A percentile compares a stretch with the other conserved stretches of the same genome.
Evolutionary conservation across 306 rosid genomes (phyloP).

Genomic region (Inga oerstediana): DNA sequence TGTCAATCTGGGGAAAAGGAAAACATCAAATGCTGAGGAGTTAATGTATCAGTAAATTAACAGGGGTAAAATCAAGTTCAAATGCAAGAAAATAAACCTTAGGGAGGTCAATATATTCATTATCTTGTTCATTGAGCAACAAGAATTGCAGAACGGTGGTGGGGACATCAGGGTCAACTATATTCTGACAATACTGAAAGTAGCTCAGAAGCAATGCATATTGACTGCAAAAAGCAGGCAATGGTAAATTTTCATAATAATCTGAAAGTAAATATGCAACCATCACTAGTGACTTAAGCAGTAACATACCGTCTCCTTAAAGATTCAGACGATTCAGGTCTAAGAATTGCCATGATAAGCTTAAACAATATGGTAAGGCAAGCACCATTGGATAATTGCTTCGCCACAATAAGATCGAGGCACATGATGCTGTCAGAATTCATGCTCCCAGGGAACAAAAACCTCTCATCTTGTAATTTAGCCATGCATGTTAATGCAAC

Average conservation of each 20-base stretch:
- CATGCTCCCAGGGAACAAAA: constrained; percentile 72
- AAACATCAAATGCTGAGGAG: constrained; percentile 8
- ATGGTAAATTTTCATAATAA: constrained; percentile 47
- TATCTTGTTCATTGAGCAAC: constrained; percentile 80
- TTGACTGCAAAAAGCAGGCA: constrained; percentile 67
- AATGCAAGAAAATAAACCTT: constrained; percentile 55
- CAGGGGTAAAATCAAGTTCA: neutral
- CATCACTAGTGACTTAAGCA: constrained; percentile 5
- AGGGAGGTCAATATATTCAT: constrained; percentile 83
- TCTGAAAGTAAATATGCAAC: constrained; percentile 31
- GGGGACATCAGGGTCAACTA: constrained; percentile 92
- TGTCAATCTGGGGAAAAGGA: constrained; percentile 70
- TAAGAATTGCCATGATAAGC: constrained; percentile 80
- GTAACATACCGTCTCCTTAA: constrained; percentile 85
- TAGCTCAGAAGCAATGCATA: constrained; percentile 93
- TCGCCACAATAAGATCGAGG: constrained; percentile 78
- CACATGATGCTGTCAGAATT: constrained; percentile 76
- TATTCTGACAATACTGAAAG: constrained; percentile 91
- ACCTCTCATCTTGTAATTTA: constrained; percentile 93
- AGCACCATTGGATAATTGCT: constrained; percentile 92
- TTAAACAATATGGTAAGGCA: constrained; percentile 88
- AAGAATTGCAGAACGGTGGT: constrained; percentile 80
- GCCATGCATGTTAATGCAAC: constrained; percentile 98
- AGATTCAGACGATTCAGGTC: constrained; percentile 92
- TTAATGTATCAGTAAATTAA: constrained; percentile 1